Evolutionary conservation across 768 basidiomycete species (phyloP).

Genomic region (Boletus coccyginus): DNA sequence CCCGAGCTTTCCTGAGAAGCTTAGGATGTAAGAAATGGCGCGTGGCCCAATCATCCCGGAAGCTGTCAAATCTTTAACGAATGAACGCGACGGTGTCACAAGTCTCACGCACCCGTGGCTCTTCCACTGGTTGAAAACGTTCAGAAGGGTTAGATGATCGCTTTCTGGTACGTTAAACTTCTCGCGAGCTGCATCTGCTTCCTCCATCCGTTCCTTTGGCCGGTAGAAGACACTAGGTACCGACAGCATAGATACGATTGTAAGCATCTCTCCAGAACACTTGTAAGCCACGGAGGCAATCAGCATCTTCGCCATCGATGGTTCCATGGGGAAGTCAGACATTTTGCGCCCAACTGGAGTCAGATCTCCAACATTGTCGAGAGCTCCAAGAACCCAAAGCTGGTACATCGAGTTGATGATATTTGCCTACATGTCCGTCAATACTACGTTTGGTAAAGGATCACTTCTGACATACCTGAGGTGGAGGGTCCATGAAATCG

Average conservation of each 20-base stretch:
- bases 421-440: slow-evolving; percentile 60
- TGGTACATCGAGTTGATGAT: slow-evolving; percentile 99
- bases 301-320: slow-evolving; percentile 98
- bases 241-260: slow-evolving; percentile 98
- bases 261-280: slow-evolving; percentile 95
- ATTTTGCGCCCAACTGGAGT: slow-evolving; percentile 92
- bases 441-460: background rate
- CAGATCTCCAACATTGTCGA: slow-evolving; percentile 97
- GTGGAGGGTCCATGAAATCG: slow-evolving; percentile 99
- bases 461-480: slow-evolving; percentile 58
- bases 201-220: slow-evolving; percentile 96
- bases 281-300: slow-evolving; percentile 86
- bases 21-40: slow-evolving; percentile 97
- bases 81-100: background rate
- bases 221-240: slow-evolving; percentile 98
- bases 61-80: slow-evolving; percentile 43
- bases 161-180: slow-evolving; percentile 99
- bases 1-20: slow-evolving; percentile 88
- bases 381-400: slow-evolving; percentile 96
- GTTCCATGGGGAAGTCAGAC: slow-evolving; percentile 99
- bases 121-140: slow-evolving; percentile 99
- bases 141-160: slow-evolving; percentile 91
- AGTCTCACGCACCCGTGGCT: slow-evolving; percentile 68
- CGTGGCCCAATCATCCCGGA: slow-evolving; percentile 91
- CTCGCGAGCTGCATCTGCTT: slow-evolving; percentile 94